A percentile compares a stretch with the other conserved stretches of the same genome.
phyloP scores from a whole-genome alignment of 2,329 filamentous ascomycete genomes.

The Cladophialophora exuberans region DNA sequence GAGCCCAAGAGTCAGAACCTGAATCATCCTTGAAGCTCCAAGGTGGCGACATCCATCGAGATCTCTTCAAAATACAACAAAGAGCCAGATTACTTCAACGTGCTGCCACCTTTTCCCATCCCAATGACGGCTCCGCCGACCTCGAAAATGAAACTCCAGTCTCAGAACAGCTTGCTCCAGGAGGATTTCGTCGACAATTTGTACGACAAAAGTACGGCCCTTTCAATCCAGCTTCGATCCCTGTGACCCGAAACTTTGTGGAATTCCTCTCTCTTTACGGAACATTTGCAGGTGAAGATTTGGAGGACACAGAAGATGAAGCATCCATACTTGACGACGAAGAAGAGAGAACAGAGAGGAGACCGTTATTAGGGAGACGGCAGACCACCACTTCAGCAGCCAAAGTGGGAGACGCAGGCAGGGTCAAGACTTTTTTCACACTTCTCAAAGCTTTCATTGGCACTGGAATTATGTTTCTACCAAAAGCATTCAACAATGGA shows the following conservation, averaged over 20 bases:
- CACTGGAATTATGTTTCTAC: constrained; percentile 80
- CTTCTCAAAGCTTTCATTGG: constrained; percentile 78
- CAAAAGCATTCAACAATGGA: constrained; percentile 78
- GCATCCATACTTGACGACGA: constrained; percentile 53
- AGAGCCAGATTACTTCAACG: constrained; percentile 57
- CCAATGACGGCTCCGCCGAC: constrained; percentile 34
- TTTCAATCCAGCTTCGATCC: constrained; percentile 35
- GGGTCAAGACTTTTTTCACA: constrained; percentile 76
- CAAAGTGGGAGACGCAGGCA: constrained; percentile 64
- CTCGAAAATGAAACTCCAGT: constrained; percentile 45
- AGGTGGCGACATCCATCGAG: constrained; percentile 77
- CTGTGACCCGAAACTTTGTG: constrained; percentile 71
- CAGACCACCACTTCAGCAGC: constrained; percentile 44
- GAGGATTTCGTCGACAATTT: constrained; percentile 59
- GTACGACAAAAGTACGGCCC: constrained; percentile 39
- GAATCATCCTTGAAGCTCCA: constrained; percentile 72
- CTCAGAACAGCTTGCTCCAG: constrained; percentile 53
- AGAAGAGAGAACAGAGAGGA: constrained; percentile 58
- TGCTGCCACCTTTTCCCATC: constrained; percentile 69
- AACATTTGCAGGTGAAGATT: constrained; percentile 74
- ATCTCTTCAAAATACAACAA: constrained; percentile 74
- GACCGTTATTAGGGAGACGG: constrained; percentile 63
- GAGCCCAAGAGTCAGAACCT: constrained; percentile 2
- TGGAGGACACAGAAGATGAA: constrained; percentile 63
- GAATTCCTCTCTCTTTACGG: constrained; percentile 77